Conservation (phyloP, 225 moss, liverwort and hornwort species). For the Lunularia cruciata region DNA sequence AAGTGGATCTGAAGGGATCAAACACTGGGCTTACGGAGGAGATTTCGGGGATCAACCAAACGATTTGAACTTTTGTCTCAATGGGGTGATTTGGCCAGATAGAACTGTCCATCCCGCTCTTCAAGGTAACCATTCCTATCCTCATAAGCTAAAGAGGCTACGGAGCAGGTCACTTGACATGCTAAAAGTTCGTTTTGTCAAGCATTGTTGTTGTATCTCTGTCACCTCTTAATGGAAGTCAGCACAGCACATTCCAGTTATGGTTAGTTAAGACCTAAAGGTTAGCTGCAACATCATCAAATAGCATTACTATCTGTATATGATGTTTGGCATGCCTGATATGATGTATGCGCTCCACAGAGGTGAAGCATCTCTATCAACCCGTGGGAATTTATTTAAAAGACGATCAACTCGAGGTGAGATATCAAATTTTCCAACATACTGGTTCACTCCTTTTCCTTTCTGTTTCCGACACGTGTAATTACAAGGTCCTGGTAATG, state of each 20-base stretch:
- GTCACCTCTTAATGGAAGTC: too few relatives aligned
- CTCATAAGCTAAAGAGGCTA: too few relatives aligned
- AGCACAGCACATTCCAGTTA: too few relatives aligned
- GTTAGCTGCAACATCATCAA: too few relatives aligned
- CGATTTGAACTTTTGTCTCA: constrained; percentile 94
- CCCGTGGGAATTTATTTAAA: constrained; percentile 65
- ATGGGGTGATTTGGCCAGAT: constrained; percentile 94
- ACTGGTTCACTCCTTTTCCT: neutral
- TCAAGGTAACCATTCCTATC: constrained; percentile 50
- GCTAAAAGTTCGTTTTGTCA: neutral
- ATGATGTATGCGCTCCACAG: constrained; percentile 46
- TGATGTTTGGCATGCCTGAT: too few relatives aligned
- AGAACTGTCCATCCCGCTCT: constrained; percentile 86
- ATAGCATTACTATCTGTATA: too few relatives aligned
- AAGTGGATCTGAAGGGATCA: constrained; percentile 63
- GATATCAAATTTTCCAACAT: neutral
- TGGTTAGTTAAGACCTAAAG: too few relatives aligned
- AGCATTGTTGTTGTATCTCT: too few relatives aligned
- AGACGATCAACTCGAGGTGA: constrained; percentile 61
- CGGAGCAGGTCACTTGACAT: too few relatives aligned
- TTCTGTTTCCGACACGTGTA: neutral
- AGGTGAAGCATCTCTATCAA: constrained; percentile 86
- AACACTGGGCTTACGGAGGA: constrained; percentile 96
- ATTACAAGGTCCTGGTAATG: neutral
- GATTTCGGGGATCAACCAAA: constrained; percentile 94